Evolutionary conservation across 306 rosid genomes (phyloP), one percentile per base, ranked within the genome.

Genomic region (Senna tora): DNA sequence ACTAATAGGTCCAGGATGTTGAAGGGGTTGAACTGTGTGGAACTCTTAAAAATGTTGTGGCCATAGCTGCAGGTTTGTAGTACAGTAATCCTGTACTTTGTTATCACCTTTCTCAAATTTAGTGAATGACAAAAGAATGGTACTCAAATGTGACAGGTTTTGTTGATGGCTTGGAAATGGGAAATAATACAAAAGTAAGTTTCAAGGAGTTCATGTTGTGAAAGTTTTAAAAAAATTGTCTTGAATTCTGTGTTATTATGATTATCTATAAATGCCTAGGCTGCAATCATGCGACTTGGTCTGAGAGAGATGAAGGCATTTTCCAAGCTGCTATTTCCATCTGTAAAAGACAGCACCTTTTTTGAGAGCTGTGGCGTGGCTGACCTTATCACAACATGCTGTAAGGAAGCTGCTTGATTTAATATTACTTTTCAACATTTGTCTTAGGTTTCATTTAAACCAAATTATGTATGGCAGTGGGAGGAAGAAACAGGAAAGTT

Each of bases 141-240:
- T 80, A 67, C 21, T 21, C 69, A 67, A 42, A 53, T 71, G 85
- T 69, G 33, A 79, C 92, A 92, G 98, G 98, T 82, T 89, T 91
- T 84, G 97, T 95, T 75, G 99, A 95, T 83, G 99, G 99, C 65
- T 75, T 95, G 86, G 96, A 89, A 84, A 91, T 95, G 99, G 99
- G 99, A 80, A 91, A 91, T 74, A 95, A 95, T 81, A 88, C 97
- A 13, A 95, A 91, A 87, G 99, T 91, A 83, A 71, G 82, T 59
- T 49, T 67, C 71, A 69, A 51, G 9, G 57, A 69, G 74, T 42
- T 36, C 69, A 13, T 43, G 19, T 62, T 80, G 32, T 67, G 21
- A 53, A 47, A 25, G 13, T 50, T 63, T 69, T 11, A 33, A 43
- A 16, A 12, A 56, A 22, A 8, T 5, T 30, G 9, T 38, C 67